These are phyloP conservation scores for Yamadazyma olivae DNA, from an alignment of 805 yeast species.

Conservation along the genomic window DNA sequence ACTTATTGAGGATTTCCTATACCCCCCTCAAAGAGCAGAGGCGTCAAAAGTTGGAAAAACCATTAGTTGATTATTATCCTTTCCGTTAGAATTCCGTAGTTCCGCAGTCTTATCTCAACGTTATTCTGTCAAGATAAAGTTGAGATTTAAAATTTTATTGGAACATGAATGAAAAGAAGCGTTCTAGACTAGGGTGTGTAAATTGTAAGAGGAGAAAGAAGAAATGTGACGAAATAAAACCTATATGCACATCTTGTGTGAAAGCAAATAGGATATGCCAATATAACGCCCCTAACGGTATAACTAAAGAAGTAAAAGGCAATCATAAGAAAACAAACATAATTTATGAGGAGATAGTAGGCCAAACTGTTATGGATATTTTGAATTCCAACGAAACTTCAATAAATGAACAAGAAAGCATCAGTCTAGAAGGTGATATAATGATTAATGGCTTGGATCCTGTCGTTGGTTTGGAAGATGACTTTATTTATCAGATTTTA, in stretches of 20 bases:
- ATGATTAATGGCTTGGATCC: background rate
- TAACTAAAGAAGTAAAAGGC: background rate
- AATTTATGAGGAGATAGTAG: background rate
- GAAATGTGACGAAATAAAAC: slow-evolving; percentile 14
- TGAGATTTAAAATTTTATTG: too few relatives aligned
- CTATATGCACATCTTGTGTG: slow-evolving; percentile 11
- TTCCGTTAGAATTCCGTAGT: too few relatives aligned
- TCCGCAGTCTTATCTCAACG: too few relatives aligned
- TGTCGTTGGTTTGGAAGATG: background rate
- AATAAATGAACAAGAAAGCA: background rate
- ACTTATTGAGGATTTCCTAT: too few relatives aligned
- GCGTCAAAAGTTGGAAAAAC: too few relatives aligned
- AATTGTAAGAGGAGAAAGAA: slow-evolving; percentile 11
- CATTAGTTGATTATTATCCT: too few relatives aligned
- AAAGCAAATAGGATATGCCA: slow-evolving; percentile 5
- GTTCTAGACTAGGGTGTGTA: slow-evolving; percentile 13
- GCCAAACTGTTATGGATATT: background rate
- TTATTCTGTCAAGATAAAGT: too few relatives aligned
- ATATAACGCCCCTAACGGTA: background rate
- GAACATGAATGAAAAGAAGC: background rate
- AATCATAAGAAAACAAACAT: background rate
- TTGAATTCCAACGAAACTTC: background rate
- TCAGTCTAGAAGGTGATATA: background rate
- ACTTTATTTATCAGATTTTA: background rate
- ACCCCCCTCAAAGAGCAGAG: too few relatives aligned